Evolutionary conservation across 1,284 basidiomycete genomes (phyloP).

Genomic region (Rhodotorula sp.): DNA sequence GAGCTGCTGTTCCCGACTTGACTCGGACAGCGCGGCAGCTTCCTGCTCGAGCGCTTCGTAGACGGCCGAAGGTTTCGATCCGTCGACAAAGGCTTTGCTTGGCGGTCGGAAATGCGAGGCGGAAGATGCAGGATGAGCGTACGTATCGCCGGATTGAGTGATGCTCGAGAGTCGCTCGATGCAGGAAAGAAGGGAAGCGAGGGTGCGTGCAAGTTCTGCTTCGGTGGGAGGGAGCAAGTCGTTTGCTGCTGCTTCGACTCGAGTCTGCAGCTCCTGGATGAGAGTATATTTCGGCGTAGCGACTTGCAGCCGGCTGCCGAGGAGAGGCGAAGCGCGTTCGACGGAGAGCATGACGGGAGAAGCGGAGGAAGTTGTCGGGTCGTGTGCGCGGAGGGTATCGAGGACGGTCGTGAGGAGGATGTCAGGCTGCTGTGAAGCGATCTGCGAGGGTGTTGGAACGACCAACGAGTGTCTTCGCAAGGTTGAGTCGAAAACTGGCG

Average conservation of each 20-base stretch:
- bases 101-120: slow-evolving; percentile 3
- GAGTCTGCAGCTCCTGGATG: slow-evolving; percentile 4
- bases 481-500: not conserved
- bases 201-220: slow-evolving; percentile 60
- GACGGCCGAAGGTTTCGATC: slow-evolving; percentile 49
- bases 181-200: slow-evolving; percentile 65
- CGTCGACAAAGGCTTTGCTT: not conserved
- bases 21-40: slow-evolving; percentile 62
- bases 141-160: slow-evolving; percentile 40
- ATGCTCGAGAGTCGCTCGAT: slow-evolving; percentile 60
- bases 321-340: slow-evolving; percentile 8
- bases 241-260: not conserved
- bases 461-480: not conserved
- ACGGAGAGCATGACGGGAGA: slow-evolving; percentile 11
- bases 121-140: slow-evolving; percentile 28
- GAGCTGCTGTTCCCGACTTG: slow-evolving; percentile 35
- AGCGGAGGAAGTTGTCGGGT: too few relatives aligned
- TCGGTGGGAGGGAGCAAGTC: slow-evolving; percentile 54
- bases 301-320: not conserved
- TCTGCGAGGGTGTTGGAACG: not conserved
- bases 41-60: slow-evolving; percentile 65
- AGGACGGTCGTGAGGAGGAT: slow-evolving; percentile 15
- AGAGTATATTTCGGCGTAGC: not conserved
- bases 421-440: not conserved
- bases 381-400: slow-evolving; percentile 6